Percentiles rank a stretch among this genome's conserved stretches.
Conservation (phyloP, 2,329 filamentous ascomycete species). For the Colletotrichum kahawae region DNA sequence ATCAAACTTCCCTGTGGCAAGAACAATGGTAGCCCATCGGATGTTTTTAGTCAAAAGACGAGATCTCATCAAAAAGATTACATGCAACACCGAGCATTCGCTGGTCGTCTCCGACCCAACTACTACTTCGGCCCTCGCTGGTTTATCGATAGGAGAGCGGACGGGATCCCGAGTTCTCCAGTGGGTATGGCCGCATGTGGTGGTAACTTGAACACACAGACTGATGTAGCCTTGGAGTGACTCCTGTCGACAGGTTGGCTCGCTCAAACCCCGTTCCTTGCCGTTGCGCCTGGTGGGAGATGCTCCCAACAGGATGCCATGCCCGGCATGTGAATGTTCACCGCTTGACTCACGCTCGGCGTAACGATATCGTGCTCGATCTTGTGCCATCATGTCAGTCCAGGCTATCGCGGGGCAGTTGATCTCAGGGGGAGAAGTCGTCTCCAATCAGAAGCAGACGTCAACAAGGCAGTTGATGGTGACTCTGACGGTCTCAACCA, state of each 20-base stretch:
- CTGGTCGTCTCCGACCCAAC: constrained; percentile 12
- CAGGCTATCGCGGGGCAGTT: background rate
- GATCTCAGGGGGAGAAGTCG: background rate
- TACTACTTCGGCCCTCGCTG: constrained; percentile 8
- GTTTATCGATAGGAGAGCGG: constrained; percentile 13
- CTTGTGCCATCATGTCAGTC: background rate
- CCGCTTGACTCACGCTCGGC: background rate
- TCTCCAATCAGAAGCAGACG: background rate
- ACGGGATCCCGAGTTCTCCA: constrained; percentile 17
- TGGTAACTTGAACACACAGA: background rate
- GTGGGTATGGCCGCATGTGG: background rate
- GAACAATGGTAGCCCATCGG: background rate
- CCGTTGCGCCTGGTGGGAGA: background rate
- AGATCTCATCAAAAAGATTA: background rate
- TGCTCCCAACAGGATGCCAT: background rate
- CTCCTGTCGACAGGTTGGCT: background rate
- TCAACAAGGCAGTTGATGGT: background rate
- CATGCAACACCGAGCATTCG: constrained; percentile 10
- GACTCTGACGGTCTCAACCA: background rate
- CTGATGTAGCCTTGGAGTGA: background rate
- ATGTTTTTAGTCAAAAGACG: background rate
- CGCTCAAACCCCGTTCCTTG: background rate
- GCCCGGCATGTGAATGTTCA: background rate
- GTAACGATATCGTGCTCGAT: background rate
- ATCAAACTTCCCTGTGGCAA: background rate